phyloP scores from a whole-genome alignment of 495 filamentous ascomycete species.

The Glarea lozoyensis region DNA sequence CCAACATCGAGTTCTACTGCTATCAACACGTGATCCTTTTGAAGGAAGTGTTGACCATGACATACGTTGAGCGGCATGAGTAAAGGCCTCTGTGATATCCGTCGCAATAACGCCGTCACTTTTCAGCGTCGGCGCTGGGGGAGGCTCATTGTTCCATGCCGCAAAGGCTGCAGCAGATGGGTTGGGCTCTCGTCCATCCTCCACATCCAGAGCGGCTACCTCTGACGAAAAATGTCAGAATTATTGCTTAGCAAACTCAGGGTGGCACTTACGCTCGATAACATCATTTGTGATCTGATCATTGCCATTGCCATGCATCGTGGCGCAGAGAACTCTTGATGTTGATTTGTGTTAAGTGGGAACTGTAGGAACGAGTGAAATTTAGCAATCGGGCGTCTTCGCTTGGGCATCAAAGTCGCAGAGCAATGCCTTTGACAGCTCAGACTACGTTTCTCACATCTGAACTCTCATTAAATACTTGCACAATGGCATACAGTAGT shows the following conservation, averaged over 20 bases:
- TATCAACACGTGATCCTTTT: slow-evolving; percentile 15
- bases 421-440: no score
- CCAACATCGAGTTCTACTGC: slow-evolving; percentile 64
- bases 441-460: no score
- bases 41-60: slow-evolving; percentile 1
- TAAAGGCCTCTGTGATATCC: slow-evolving; percentile 76
- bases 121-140: slow-evolving; percentile 26
- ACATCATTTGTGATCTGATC: not conserved
- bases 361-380: no score
- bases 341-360: no score
- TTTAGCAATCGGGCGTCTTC: no score
- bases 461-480: no score
- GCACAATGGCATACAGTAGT: no score
- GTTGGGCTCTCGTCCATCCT: slow-evolving; percentile 9
- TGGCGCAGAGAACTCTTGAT: not conserved
- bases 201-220: slow-evolving; percentile 13
- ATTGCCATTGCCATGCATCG: not conserved
- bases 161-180: slow-evolving; percentile 3
- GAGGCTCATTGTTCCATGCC: slow-evolving; percentile 12
- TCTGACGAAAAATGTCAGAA: slow-evolving; percentile 5
- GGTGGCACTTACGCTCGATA: not conserved
- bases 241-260: not conserved
- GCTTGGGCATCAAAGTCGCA: no score
- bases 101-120: slow-evolving; percentile 45
- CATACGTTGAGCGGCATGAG: slow-evolving; percentile 59